Conservation (phyloP, 106 monocot genomes). For the Xerophyta viscosa region DNA sequence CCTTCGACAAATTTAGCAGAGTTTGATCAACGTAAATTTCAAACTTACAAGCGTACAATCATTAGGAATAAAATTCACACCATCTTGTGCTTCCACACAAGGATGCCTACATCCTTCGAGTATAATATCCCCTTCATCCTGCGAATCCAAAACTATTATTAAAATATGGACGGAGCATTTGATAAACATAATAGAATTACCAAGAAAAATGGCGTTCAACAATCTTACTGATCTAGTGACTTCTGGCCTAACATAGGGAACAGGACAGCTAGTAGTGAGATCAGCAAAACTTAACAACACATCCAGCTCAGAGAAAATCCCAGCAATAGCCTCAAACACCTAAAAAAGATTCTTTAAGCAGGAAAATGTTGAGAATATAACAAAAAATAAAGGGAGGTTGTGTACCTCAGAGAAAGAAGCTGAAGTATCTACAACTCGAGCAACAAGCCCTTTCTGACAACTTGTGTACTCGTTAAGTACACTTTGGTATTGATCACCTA, state of each 20-base stretch:
- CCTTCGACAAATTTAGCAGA: background rate
- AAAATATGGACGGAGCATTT: no score
- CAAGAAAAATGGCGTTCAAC: background rate
- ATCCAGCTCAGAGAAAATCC: constrained; percentile 82
- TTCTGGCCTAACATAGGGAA: constrained; percentile 79
- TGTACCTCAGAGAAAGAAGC: constrained; percentile 81
- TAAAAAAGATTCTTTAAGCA: constrained; percentile 7
- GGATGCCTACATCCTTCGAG: constrained; percentile 95
- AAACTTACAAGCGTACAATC: constrained; percentile 87
- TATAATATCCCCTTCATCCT: constrained; percentile 93
- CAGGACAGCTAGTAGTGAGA: constrained; percentile 68
- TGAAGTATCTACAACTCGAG: constrained; percentile 63
- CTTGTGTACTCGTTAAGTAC: constrained; percentile 57
- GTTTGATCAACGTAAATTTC: no score
- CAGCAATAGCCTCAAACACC: constrained; percentile 73
- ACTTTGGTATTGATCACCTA: constrained; percentile 80
- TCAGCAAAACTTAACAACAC: constrained; percentile 94
- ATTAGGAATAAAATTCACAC: constrained; percentile 96
- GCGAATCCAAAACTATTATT: constrained; percentile 7
- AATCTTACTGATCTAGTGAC: constrained; percentile 71
- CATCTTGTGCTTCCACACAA: constrained; percentile 97
- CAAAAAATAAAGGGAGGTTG: background rate
- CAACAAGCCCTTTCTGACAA: constrained; percentile 73
- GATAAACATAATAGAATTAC: constrained; percentile 1
- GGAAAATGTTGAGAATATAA: background rate